Evolutionary conservation across 495 filamentous ascomycete genomes (phyloP).

Genomic region (Penicillium atrosanguineum): DNA sequence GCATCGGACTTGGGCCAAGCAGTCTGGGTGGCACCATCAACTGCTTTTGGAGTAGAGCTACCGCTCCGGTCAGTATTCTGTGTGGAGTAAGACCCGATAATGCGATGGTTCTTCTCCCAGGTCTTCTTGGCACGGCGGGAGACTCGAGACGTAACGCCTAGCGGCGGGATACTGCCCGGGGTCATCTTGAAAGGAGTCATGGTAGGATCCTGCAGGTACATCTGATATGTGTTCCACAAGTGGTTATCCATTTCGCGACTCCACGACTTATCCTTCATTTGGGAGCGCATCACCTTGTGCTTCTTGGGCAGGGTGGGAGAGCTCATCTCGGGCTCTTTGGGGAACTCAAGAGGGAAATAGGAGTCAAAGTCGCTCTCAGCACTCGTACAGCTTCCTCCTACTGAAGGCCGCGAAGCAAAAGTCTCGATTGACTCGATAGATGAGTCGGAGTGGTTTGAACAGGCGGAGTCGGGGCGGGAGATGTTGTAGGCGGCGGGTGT

Average conservation of each 20-base stretch:
- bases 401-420: conserved; percentile 59
- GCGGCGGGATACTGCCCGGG: conserved; percentile 79
- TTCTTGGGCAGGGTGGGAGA: conserved; percentile 32
- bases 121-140: conserved; percentile 79
- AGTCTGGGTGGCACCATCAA: conserved; percentile 25
- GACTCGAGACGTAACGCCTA: conserved; percentile 87
- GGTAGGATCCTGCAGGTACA: conserved; percentile 87
- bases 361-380: conserved; percentile 63
- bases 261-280: conserved; percentile 51
- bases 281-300: conserved; percentile 6
- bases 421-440: conserved; percentile 68
- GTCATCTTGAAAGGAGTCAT: conserved; percentile 92
- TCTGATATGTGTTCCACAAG: conserved; percentile 84
- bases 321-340: conserved; percentile 34
- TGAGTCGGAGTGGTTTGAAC: conserved; percentile 65
- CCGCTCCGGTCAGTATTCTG: conserved; percentile 47
- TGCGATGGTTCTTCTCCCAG: conserved; percentile 55
- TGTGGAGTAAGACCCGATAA: conserved; percentile 5
- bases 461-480: conserved; percentile 55
- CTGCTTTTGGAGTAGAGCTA: conserved; percentile 59
- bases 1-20: conserved; percentile 81
- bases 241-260: conserved; percentile 89
- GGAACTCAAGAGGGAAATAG: conserved; percentile 47
- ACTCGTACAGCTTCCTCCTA: conserved; percentile 67
- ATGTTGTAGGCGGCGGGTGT: conserved; percentile 37